Percentiles rank a stretch among this genome's conserved stretches.
Conservation (phyloP, 148 eudicot species). For the Rhododendron molle region DNA sequence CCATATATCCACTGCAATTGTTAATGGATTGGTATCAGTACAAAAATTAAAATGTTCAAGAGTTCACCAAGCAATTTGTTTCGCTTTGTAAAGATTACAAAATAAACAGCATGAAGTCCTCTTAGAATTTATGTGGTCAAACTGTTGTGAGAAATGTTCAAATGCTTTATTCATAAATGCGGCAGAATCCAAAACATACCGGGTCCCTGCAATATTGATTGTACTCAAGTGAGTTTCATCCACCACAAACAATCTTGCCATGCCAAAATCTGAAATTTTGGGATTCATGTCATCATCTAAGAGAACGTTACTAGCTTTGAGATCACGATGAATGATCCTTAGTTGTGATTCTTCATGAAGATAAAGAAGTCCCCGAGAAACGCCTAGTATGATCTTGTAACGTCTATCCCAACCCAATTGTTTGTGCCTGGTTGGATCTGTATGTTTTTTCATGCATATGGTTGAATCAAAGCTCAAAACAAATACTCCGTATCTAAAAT, state of each 20-base stretch:
- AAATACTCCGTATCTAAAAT: neutral
- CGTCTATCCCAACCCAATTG: slow-evolving; percentile 43
- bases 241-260: neutral
- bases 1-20: too few species aligned
- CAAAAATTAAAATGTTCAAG: neutral
- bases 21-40: neutral
- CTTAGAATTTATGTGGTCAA: neutral
- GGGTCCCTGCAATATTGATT: neutral
- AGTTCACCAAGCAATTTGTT: too few species aligned
- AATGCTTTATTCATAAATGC: neutral
- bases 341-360: neutral
- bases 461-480: neutral
- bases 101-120: neutral
- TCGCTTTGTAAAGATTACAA: too few species aligned
- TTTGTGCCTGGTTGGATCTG: slow-evolving; percentile 31
- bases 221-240: neutral
- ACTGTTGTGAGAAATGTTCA: neutral
- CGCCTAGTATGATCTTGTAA: slow-evolving; percentile 47
- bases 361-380: slow-evolving; percentile 49
- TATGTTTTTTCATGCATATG: neutral
- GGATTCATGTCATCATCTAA: neutral
- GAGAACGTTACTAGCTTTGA: neutral
- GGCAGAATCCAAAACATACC: neutral
- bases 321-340: neutral
- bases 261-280: neutral